A percentile compares a stretch with the other conserved stretches of the same genome.
Evolutionary conservation across 2,329 filamentous ascomycete genomes (phyloP).

Genomic region (Neonectria neomacrospora): DNA sequence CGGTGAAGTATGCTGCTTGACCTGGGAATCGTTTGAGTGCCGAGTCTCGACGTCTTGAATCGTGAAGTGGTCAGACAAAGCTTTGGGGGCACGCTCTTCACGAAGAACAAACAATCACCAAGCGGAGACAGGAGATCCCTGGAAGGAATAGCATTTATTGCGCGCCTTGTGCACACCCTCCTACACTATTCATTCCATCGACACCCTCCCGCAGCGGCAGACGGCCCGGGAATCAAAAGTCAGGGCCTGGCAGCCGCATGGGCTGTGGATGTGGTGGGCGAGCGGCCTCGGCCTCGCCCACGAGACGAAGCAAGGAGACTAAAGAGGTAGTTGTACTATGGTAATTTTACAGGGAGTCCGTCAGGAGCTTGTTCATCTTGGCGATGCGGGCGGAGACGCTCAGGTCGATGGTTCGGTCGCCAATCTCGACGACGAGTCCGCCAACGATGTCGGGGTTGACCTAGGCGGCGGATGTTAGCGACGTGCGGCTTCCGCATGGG

Average conservation of each 20-base stretch:
- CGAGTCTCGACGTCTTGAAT: neutral
- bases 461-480: conserved; percentile 54
- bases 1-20: neutral
- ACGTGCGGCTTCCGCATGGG: conserved; percentile 7
- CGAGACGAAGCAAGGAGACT: conserved; percentile 41
- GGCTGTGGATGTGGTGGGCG: conserved; percentile 21
- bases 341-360: conserved; percentile 87
- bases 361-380: conserved; percentile 99
- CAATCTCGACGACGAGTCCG: conserved; percentile 94
- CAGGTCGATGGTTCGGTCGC: conserved; percentile 97
- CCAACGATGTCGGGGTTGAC: conserved; percentile 96
- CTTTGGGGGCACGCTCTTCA: neutral
- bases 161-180: conserved; percentile 44
- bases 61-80: neutral
- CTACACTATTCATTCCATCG: conserved; percentile 48
- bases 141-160: conserved; percentile 46
- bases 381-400: conserved; percentile 94
- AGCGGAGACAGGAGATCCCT: conserved; percentile 12
- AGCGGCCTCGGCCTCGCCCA: conserved; percentile 18
- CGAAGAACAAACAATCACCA: neutral
- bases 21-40: neutral
- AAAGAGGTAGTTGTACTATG: conserved; percentile 42
- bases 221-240: conserved; percentile 35
- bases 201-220: conserved; percentile 35
- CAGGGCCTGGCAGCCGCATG: conserved; percentile 30